Evolutionary conservation across 768 basidiomycete species (phyloP).

Genomic region (Trametes punicea): DNA sequence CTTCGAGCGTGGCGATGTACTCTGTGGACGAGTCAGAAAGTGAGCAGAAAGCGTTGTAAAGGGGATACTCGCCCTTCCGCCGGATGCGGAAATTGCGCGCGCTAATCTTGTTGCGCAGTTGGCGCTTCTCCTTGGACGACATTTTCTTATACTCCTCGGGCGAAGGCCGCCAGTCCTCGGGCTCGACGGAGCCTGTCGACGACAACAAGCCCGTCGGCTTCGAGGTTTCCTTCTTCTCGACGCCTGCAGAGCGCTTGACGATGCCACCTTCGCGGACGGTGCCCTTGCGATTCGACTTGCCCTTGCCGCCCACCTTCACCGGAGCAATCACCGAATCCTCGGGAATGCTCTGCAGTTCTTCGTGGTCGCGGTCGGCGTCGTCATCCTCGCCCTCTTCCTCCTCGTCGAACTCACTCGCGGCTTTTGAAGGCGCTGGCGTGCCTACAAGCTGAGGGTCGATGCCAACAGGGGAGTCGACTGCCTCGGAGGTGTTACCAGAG

Average conservation of each 20-base stretch:
- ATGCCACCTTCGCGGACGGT: constrained; percentile 74
- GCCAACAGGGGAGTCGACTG: constrained; percentile 31
- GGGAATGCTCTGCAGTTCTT: constrained; percentile 21
- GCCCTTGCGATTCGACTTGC: constrained; percentile 41
- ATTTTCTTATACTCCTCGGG: constrained; percentile 96
- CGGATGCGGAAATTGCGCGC: constrained; percentile 94
- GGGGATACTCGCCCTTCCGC: constrained; percentile 65
- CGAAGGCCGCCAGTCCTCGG: constrained; percentile 81
- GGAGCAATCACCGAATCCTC: constrained; percentile 48
- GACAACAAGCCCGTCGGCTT: constrained; percentile 25
- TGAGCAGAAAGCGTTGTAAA: constrained; percentile 9
- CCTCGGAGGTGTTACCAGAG: constrained; percentile 11
- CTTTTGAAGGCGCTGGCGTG: constrained; percentile 50
- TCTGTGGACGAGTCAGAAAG: constrained; percentile 43
- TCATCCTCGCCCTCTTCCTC: constrained; percentile 32
- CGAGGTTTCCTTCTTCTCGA: constrained; percentile 38
- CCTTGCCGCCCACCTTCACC: constrained; percentile 49
- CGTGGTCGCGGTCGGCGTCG: constrained; percentile 34
- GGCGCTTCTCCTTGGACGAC: constrained; percentile 93
- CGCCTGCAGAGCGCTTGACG: constrained; percentile 49
- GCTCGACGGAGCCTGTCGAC: constrained; percentile 33
- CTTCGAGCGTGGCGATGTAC: constrained; percentile 92
- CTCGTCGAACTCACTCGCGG: constrained; percentile 40
- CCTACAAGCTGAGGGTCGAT: constrained; percentile 80
- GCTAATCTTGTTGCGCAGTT: constrained; percentile 94